Evolutionary conservation across 805 yeast genomes (phyloP).

Genomic region (Candida suzukii): DNA sequence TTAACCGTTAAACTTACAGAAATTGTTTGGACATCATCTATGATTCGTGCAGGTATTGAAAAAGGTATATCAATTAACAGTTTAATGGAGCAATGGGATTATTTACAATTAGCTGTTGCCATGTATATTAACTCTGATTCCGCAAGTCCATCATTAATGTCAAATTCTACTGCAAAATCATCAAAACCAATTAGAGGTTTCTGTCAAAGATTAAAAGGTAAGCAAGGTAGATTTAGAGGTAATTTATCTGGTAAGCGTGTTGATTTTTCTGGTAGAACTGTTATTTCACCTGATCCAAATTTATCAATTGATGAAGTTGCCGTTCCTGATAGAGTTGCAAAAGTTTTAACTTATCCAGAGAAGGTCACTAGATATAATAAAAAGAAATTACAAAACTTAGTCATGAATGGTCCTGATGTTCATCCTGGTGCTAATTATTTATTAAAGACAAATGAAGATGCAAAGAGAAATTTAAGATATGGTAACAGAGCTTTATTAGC

Average conservation of each 20-base stretch:
- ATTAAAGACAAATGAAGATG: conserved; percentile 72
- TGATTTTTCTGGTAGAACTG: conserved; percentile 97
- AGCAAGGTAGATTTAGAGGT: conserved; percentile 98
- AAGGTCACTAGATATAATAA: conserved; percentile 83
- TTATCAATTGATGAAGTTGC: conserved; percentile 94
- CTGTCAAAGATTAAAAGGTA: conserved; percentile 96
- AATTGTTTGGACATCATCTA: conserved; percentile 93
- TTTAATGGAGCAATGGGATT: conserved; percentile 99
- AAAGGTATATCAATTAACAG: conserved; percentile 91
- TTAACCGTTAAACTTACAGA: conserved; percentile 92
- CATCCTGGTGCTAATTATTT: conserved; percentile 98
- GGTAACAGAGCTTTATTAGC: conserved; percentile 83
- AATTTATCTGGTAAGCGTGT: conserved; percentile 97
- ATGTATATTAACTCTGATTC: conserved; percentile 97
- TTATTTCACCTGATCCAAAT: conserved; percentile 98
- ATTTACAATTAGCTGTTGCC: conserved; percentile 88
- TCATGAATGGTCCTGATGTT: conserved; percentile 75
- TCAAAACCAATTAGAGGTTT: conserved; percentile 87
- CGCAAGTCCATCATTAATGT: conserved; percentile 71
- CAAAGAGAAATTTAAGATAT: conserved; percentile 81
- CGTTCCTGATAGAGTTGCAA: conserved; percentile 95
- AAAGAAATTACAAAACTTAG: conserved; percentile 64
- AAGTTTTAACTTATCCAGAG: conserved; percentile 93
- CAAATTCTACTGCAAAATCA: conserved; percentile 53
- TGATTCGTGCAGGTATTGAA: conserved; percentile 90